Base-by-base conservation (phyloP, 148 eudicot species). In the Dianthus caryophyllus region DNA sequence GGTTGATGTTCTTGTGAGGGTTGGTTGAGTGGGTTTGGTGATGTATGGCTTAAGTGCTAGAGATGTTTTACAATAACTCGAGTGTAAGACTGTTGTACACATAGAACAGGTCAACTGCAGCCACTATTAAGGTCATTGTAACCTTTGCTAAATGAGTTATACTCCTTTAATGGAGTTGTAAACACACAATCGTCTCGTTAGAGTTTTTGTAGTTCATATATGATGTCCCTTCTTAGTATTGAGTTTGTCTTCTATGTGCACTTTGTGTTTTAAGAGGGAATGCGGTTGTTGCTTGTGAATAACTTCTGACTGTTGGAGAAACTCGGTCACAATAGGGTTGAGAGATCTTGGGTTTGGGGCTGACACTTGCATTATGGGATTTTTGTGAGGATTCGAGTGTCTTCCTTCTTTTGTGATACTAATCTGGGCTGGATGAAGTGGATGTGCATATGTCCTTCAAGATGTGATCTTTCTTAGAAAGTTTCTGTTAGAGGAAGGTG, bases 1-100 rank as follows among this genome's bases (percentile, higher is more conserved):
- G 41, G 61, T n/a, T 57, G 41, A 57, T 31, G 61, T 29, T 30
- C 30, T 31, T 29, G 39, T 31, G 20, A 41, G 44, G 64, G 64
- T 31, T 59, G 22, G 6, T 59, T 36, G 25, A 59, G 64, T 59
- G 12, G 10, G 6, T 5, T 41, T 5, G 1, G 44, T 41, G 11
- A 41, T 41, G 44, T 13, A 41, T 41, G 11, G 12, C 5, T 41
- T 41, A 7, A 2, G 38, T 33, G 38, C 7, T 33, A 33, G 38
- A 7, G 44, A 41, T 41, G 11, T 13, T 6, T 6, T 6, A 9
- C 38, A 33, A 33, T 33, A 33, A 33, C 38, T 33, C 7, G 38
- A 2, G 38, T 33, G 38, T 33, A 33, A 33, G 38, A 33, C 38
- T 7, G 4, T 33, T 33, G 38, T 7, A 33, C 7, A n/a, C 38